phyloP scores from a whole-genome alignment of 2,329 filamentous ascomycete genomes.

The Ilyonectria destructans region DNA sequence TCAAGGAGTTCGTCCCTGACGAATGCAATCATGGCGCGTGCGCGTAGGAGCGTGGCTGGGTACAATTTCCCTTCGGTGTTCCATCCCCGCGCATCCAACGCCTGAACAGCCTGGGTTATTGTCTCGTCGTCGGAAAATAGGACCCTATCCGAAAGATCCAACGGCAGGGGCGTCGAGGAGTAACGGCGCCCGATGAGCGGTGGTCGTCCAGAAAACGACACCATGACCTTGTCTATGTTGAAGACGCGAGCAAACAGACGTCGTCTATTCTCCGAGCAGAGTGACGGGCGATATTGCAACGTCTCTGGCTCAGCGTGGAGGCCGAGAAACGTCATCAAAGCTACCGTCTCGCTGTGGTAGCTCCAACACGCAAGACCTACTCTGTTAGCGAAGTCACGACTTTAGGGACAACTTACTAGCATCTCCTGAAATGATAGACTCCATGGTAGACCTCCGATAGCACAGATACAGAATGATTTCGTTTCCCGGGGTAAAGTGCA shows the following conservation, averaged over 20 bases:
- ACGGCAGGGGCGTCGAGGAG: slow-evolving; percentile 67
- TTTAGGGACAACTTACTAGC: slow-evolving; percentile 52
- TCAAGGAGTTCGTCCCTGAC: slow-evolving; percentile 74
- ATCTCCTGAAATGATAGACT: slow-evolving; percentile 59
- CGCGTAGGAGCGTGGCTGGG: slow-evolving; percentile 62
- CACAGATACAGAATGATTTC: slow-evolving; percentile 57
- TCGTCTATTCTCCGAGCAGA: slow-evolving; percentile 54
- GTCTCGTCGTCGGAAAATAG: slow-evolving; percentile 60
- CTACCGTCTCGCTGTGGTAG: slow-evolving; percentile 56
- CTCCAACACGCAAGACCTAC: slow-evolving; percentile 58
- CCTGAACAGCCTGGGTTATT: slow-evolving; percentile 36
- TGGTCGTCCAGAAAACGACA: slow-evolving; percentile 70
- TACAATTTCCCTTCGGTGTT: slow-evolving; percentile 62
- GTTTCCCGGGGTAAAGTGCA: slow-evolving; percentile 52
- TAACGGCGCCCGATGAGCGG: slow-evolving; percentile 69
- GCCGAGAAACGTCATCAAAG: slow-evolving; percentile 56
- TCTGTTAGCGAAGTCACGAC: not conserved
- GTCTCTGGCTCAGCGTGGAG: slow-evolving; percentile 50
- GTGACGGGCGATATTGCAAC: slow-evolving; percentile 51
- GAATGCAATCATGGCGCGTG: slow-evolving; percentile 63
- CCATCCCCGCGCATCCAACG: slow-evolving; percentile 68
- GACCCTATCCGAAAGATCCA: slow-evolving; percentile 69
- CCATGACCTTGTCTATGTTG: slow-evolving; percentile 65
- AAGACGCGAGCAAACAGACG: slow-evolving; percentile 57
- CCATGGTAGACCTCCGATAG: slow-evolving; percentile 53